A percentile compares a stretch with the other conserved stretches of the same genome.
Conservation (phyloP, 2,329 filamentous ascomycete genomes). For the Celoporthe dispersa region DNA sequence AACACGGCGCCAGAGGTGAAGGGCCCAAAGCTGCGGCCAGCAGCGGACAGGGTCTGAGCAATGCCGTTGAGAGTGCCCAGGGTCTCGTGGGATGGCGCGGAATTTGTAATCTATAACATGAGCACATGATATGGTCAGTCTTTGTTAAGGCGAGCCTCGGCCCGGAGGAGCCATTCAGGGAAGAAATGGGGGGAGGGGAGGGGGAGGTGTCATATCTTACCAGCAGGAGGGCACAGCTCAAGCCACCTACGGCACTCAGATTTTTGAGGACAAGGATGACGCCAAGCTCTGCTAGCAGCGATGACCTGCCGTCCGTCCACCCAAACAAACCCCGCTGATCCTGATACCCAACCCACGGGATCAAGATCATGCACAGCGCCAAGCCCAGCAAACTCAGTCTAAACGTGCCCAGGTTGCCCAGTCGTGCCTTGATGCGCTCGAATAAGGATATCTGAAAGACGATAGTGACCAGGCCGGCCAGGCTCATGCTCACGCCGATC, state of each 20-base stretch:
- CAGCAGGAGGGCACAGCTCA: conserved; percentile 87
- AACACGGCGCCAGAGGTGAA: conserved; percentile 89
- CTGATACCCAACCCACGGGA: conserved; percentile 87
- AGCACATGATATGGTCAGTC: not conserved
- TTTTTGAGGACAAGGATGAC: conserved; percentile 85
- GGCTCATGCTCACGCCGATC: conserved; percentile 83
- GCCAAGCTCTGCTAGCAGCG: conserved; percentile 83
- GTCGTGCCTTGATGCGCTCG: conserved; percentile 72
- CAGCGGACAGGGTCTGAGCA: conserved; percentile 90
- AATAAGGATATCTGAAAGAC: conserved; percentile 89
- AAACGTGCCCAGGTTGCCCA: conserved; percentile 88
- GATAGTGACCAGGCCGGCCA: conserved; percentile 85
- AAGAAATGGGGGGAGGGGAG: too few species aligned
- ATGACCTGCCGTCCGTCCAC: conserved; percentile 64
- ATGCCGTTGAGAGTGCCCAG: conserved; percentile 91
- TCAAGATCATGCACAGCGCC: conserved; percentile 79
- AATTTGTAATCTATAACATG: conserved; percentile 81
- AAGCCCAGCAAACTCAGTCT: conserved; percentile 78
- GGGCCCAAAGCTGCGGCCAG: conserved; percentile 84
- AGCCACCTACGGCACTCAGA: conserved; percentile 82
- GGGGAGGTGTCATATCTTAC: conserved; percentile 54
- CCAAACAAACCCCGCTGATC: conserved; percentile 61
- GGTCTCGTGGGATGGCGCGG: conserved; percentile 80
- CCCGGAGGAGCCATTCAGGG: not conserved
- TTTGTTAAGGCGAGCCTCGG: not conserved